These are phyloP conservation scores for Coemansia sp. DNA, from an alignment of 192 early-diverging fungal species.

Conservation along the genomic window DNA sequence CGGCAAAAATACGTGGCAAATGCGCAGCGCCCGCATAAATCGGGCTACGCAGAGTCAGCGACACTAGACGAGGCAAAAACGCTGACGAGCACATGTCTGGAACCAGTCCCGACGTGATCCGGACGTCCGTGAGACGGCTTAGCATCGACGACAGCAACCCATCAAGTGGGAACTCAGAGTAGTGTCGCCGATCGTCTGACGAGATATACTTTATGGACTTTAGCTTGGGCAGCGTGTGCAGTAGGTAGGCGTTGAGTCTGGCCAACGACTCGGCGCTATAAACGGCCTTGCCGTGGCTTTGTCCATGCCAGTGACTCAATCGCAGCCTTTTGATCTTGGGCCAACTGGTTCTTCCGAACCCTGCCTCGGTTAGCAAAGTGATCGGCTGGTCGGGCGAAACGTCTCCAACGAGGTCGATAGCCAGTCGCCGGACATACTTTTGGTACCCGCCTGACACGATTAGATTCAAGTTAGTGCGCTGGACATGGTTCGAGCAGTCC, in stretches of 20 bases:
- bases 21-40: conserved; percentile 20
- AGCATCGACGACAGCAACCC: conserved; percentile 34
- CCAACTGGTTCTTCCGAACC: conserved; percentile 26
- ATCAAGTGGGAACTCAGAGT: conserved; percentile 42
- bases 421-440: conserved; percentile 25
- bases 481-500: background rate
- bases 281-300: background rate
- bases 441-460: conserved; percentile 27
- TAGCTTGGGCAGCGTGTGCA: conserved; percentile 40
- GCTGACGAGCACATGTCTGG: conserved; percentile 34
- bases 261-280: conserved; percentile 26
- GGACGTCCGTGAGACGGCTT: conserved; percentile 17
- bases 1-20: conserved; percentile 39
- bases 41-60: conserved; percentile 35
- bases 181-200: conserved; percentile 26
- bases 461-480: conserved; percentile 25
- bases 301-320: conserved; percentile 29
- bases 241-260: conserved; percentile 33
- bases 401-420: conserved; percentile 34
- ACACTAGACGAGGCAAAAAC: conserved; percentile 30
- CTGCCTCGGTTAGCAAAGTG: conserved; percentile 18
- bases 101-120: conserved; percentile 24
- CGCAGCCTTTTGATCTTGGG: conserved; percentile 19
- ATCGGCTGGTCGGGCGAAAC: conserved; percentile 21
- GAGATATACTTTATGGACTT: conserved; percentile 31